A percentile compares a stretch with the other conserved stretches of the same genome.
Evolutionary conservation across 1,139 yeast genomes (phyloP).

Genomic region (Yamadazyma siamensis): DNA sequence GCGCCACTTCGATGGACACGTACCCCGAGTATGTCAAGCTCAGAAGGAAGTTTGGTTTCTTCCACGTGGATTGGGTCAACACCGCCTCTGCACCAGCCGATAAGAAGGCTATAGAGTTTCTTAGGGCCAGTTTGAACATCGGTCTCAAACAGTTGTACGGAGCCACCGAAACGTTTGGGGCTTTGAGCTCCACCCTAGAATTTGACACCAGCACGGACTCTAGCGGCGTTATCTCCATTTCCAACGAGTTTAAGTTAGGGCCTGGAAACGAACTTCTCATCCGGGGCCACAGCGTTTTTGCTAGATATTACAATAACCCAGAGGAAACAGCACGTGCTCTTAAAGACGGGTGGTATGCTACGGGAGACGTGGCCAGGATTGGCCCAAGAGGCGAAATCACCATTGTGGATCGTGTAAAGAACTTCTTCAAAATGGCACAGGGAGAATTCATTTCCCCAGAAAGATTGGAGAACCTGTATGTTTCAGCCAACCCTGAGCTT

Average conservation of each 20-base stretch:
- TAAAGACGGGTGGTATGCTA: slow-evolving; percentile 32
- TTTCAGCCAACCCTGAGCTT: slow-evolving; percentile 25
- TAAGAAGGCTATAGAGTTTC: slow-evolving; percentile 26
- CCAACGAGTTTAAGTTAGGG: slow-evolving; percentile 24
- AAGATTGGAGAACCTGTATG: slow-evolving; percentile 30
- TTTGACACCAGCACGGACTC: slow-evolving; percentile 33
- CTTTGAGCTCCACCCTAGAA: slow-evolving; percentile 24
- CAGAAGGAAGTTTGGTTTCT: slow-evolving; percentile 28
- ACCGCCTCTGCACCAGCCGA: slow-evolving; percentile 39
- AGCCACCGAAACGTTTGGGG: slow-evolving; percentile 37
- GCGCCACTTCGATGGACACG: slow-evolving; percentile 21
- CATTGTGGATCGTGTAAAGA: slow-evolving; percentile 37
- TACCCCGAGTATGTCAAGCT: slow-evolving; percentile 22
- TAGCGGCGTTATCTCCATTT: slow-evolving; percentile 28
- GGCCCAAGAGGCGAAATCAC: slow-evolving; percentile 24
- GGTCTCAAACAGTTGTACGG: slow-evolving; percentile 39
- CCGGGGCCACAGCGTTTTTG: slow-evolving; percentile 31
- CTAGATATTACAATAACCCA: slow-evolving; percentile 26
- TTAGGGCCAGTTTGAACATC: slow-evolving; percentile 30
- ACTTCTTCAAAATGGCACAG: slow-evolving; percentile 39
- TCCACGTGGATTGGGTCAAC: slow-evolving; percentile 21
- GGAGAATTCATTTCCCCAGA: slow-evolving; percentile 40
- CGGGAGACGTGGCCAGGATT: slow-evolving; percentile 36
- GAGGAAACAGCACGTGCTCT: slow-evolving; percentile 21
- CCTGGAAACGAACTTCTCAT: slow-evolving; percentile 30